Conservation (phyloP, 495 filamentous ascomycete species). For the Chaetomidium leptoderma region DNA sequence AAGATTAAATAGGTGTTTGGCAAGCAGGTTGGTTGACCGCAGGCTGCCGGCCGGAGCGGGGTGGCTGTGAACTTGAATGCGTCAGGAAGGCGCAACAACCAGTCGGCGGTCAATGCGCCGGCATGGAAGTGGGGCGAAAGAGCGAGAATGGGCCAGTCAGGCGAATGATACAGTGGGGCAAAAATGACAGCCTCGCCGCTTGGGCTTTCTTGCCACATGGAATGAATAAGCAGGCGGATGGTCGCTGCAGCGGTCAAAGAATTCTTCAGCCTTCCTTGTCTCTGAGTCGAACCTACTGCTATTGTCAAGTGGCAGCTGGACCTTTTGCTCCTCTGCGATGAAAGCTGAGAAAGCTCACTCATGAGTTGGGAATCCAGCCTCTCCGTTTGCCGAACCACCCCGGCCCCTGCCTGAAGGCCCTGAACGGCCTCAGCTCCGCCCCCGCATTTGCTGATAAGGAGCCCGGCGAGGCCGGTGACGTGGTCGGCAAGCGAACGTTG, state of each 20-base stretch:
- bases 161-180: conserved; percentile 33
- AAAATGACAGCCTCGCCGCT: conserved; percentile 11
- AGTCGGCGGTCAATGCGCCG: conserved; percentile 21
- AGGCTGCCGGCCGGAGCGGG: conserved; percentile 30
- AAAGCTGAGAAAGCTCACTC: neutral
- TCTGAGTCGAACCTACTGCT: neutral
- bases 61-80: conserved; percentile 33
- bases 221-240: conserved; percentile 13
- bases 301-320: no score
- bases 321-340: neutral
- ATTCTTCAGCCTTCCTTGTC: neutral
- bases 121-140: conserved; percentile 31
- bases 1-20: conserved; percentile 25
- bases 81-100: conserved; percentile 38
- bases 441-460: conserved; percentile 17
- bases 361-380: neutral
- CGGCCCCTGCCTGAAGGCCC: neutral
- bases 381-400: neutral
- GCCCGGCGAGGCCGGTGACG: conserved; percentile 15
- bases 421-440: conserved; percentile 2
- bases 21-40: conserved; percentile 39
- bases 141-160: conserved; percentile 30
- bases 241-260: neutral
- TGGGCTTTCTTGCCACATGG: conserved; percentile 11
- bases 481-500: conserved; percentile 13